phyloP scores from a whole-genome alignment of 2,329 filamentous ascomycete genomes.

The Rutstroemia sp. region DNA sequence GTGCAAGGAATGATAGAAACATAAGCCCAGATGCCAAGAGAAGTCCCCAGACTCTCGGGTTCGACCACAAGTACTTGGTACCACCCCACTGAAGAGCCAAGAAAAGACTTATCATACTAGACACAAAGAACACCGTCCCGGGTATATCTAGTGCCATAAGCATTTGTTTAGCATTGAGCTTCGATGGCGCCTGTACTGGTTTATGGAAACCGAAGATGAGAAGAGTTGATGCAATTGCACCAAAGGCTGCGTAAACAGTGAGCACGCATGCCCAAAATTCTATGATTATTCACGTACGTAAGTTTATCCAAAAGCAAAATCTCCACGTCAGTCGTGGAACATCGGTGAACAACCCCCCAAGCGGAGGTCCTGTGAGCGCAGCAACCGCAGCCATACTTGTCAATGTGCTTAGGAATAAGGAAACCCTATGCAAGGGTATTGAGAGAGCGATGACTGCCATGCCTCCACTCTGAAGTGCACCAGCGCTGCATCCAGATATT shows the following conservation, averaged over 20 bases:
- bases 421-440: slow-evolving; percentile 24
- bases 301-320: slow-evolving; percentile 36
- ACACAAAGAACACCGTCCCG: slow-evolving; percentile 29
- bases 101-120: slow-evolving; percentile 27
- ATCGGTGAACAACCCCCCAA: slow-evolving; percentile 57
- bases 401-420: slow-evolving; percentile 41
- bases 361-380: slow-evolving; percentile 48
- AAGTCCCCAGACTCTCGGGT: slow-evolving; percentile 31
- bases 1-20: slow-evolving; percentile 22
- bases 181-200: neutral
- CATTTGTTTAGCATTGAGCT: neutral
- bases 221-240: neutral
- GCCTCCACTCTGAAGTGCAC: slow-evolving; percentile 28
- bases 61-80: slow-evolving; percentile 27
- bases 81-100: slow-evolving; percentile 32
- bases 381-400: slow-evolving; percentile 60
- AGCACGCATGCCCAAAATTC: neutral
- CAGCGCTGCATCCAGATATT: slow-evolving; percentile 18
- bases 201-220: neutral
- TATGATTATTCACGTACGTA: neutral
- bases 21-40: slow-evolving; percentile 28
- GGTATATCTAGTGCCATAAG: slow-evolving; percentile 24
- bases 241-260: neutral
- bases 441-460: slow-evolving; percentile 35
- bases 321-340: slow-evolving; percentile 43